Base-by-base conservation (phyloP, 2,329 filamentous ascomycete species). In the Aspergillus texensis region DNA sequence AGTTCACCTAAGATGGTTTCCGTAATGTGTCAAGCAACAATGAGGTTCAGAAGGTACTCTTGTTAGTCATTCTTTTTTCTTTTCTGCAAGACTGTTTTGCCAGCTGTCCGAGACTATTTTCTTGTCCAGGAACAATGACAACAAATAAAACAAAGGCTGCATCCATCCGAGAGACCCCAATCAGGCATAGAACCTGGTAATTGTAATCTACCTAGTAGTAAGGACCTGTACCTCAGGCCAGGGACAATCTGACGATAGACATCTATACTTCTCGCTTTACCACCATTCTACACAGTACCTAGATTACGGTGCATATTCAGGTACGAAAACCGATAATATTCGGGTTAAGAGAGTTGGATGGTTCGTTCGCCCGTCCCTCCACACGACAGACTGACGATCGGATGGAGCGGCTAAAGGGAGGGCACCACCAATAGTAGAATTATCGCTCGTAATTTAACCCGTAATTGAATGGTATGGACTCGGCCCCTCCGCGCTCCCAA, bases 351-450 rank as follows among this genome's bases (percentile, higher is more conserved):
- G 21, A 24, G 5, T 36, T 34, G 10, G 30, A 54, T 54, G 30
- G 52, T 55, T 55, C 52, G 32, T 55, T 55, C 52, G 6, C 52
- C 39, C 52, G 36, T 55, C 52, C n/a, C 52, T 55, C 34, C 32
- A 55, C 52, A 55, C 32, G 11, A 41, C 24, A 39, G 52, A 55
- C 52, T 55, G 52, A 14, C 52, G 32, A 55, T 55, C 52, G 52
- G 52, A 52, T 45, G 36, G 56, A 43, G 57, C 52, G 52, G 52
- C 52, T 55, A 55, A 62, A 62, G 48, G 46, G 39, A 53, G 50
- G 34, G 43, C 45, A 50, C 43, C 46, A 58, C 54, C 60, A 34
- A 28, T 58, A 56, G 41, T 61, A 32, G 28, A 26, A 24, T 26
- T 52, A 34, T 45, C 43, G 45, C 16, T 14, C 32, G 57, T 59